phyloP scores from a whole-genome alignment of 257 asterid species.

The Prunella vulgaris region DNA sequence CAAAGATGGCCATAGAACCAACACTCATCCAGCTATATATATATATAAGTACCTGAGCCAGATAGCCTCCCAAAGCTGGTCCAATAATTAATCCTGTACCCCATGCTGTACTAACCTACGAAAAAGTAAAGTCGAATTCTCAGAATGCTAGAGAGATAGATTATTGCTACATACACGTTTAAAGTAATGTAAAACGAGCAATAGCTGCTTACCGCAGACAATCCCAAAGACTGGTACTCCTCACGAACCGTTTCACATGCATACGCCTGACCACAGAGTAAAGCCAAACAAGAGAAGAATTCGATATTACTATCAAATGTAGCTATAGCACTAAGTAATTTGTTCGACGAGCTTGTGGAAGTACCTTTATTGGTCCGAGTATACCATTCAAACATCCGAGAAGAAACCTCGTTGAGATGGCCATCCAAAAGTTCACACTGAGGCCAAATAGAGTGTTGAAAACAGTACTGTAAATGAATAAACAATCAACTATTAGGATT shows the following conservation, averaged over 20 bases:
- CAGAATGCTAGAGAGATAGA: no score
- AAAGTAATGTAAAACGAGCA: conserved; percentile 4
- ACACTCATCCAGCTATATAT: neutral
- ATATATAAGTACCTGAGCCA: conserved; percentile 60
- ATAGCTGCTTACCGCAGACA: conserved; percentile 59
- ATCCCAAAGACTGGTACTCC: conserved; percentile 60
- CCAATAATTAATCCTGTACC: conserved; percentile 80
- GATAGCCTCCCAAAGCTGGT: conserved; percentile 88
- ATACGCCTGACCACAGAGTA: conserved; percentile 58
- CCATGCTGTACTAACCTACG: conserved; percentile 83
- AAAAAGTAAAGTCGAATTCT: neutral
- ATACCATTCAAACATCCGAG: conserved; percentile 75
- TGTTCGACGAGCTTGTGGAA: neutral
- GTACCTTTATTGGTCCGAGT: conserved; percentile 76
- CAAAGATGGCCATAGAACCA: neutral
- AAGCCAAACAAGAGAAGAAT: conserved; percentile 5
- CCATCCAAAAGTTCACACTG: conserved; percentile 75
- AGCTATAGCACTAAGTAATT: neutral
- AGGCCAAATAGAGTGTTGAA: conserved; percentile 84
- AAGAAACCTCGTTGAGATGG: conserved; percentile 63
- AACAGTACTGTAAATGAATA: conserved; percentile 47
- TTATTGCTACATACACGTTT: neutral
- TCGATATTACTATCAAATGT: neutral
- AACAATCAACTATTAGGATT: conserved; percentile 3
- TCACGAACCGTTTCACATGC: conserved; percentile 76